These are phyloP conservation scores for Lotus japonicus DNA, from an alignment of 306 rosid species.

Conservation along the genomic window DNA sequence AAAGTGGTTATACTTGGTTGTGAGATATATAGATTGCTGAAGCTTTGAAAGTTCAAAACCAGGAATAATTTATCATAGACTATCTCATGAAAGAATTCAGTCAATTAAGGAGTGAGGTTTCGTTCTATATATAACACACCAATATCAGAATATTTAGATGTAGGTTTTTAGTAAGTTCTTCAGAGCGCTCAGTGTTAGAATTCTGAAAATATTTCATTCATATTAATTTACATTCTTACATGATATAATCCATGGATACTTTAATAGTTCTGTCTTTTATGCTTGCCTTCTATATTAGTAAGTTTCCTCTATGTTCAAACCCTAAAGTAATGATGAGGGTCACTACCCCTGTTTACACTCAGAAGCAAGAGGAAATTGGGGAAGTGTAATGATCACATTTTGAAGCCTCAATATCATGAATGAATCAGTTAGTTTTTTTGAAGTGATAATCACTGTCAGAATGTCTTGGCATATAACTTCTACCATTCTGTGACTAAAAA, in stretches of 20 bases:
- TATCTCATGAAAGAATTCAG: neutral
- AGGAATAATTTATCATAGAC: neutral
- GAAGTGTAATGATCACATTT: neutral
- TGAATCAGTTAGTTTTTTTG: neutral
- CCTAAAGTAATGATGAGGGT: neutral
- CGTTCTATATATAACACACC: neutral
- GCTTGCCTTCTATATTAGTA: neutral
- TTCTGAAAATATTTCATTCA: neutral
- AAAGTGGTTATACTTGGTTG: too few relatives aligned
- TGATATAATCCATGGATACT: neutral
- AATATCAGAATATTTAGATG: neutral
- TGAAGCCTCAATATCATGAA: neutral
- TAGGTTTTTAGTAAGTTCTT: neutral
- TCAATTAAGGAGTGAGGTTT: too few relatives aligned
- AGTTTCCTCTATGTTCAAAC: neutral
- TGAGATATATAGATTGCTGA: neutral
- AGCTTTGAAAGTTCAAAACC: neutral
- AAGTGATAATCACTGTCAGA: neutral
- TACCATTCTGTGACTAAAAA: neutral
- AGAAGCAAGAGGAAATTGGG: neutral
- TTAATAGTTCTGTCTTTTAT: neutral
- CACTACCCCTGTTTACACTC: conserved; percentile 1
- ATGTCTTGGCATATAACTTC: neutral
- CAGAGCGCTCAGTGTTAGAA: neutral
- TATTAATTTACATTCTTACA: neutral